These are phyloP conservation scores for Moesziomyces sp. DNA, from an alignment of 1,284 basidiomycete genomes.

Conservation along the genomic window DNA sequence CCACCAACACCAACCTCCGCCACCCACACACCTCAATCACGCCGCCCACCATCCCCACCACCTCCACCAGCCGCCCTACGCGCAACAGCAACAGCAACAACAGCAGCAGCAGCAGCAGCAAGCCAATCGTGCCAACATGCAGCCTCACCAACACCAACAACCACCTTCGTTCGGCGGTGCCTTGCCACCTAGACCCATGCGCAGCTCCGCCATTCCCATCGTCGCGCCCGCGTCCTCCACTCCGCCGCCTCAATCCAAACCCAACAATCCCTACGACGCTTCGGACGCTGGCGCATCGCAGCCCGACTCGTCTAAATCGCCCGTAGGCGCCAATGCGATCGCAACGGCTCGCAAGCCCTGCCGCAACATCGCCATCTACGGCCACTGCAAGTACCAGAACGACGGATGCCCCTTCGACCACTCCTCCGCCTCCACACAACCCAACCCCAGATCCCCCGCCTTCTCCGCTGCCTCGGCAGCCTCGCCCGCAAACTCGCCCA, in stretches of 20 bases:
- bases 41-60: conserved; percentile 13
- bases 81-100: conserved; percentile 6
- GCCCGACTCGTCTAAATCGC: conserved; percentile 35
- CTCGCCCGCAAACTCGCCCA: conserved; percentile 22
- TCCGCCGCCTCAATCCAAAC: conserved; percentile 21
- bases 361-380: conserved; percentile 50
- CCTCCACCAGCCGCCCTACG: conserved; percentile 4
- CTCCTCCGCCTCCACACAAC: conserved; percentile 12
- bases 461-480: conserved; percentile 21
- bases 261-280: conserved; percentile 21
- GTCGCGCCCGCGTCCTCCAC: conserved; percentile 42
- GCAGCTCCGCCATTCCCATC: conserved; percentile 53
- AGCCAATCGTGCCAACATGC: not conserved
- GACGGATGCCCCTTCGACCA: conserved; percentile 49
- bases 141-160: conserved; percentile 13
- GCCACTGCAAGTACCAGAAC: conserved; percentile 49
- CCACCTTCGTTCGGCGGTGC: conserved; percentile 35
- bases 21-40: conserved; percentile 13
- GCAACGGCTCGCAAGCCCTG: conserved; percentile 37
- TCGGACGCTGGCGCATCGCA: conserved; percentile 2
- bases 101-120: conserved; percentile 25
- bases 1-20: conserved; percentile 19
- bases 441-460: conserved; percentile 20
- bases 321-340: conserved; percentile 16
- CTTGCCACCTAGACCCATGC: conserved; percentile 31